Evolutionary conservation across 305 asterid genomes (phyloP), one percentile per base, ranked within the genome.

Genomic region (Fraxinus nigra): DNA sequence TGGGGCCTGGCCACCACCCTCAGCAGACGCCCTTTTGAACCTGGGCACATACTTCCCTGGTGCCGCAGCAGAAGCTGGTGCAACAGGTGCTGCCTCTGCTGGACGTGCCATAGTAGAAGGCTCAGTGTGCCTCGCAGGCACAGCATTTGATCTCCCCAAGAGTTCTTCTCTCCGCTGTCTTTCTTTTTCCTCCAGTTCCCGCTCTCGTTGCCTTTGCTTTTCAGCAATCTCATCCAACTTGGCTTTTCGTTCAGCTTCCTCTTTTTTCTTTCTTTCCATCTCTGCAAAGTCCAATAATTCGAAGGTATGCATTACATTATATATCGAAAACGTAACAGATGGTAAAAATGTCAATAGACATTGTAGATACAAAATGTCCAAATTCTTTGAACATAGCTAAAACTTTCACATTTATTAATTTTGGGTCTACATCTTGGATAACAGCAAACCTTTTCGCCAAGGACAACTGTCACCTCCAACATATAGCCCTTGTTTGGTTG

Each of bases 181-280:
- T 30, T 81, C 97, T 85, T 91, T 94, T 78, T 96, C 99, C 81
- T 94, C 98, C 86, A 93, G 76, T 87, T 94, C 99, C 83, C 78
- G 83, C 87, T 93, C 92, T 26, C 97, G 85, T 80, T 90, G 97
- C 90, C 98, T 92, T 90, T 94, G 98, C 87, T 91, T 96, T 83
- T 92, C 95, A 28, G 98, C 99, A 24, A 96, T 90, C 87, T 90
- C 98, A 76, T 94, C 98, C 85, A 94, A 84, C 91, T 91, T 96
- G 3, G 98, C 98, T 89, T 88, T 89, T 7, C 87, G 88, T 76
- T 96, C 98, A 20, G 95, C 98, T 78, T 93, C 98, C 88, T 93
- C 98, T 80, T 90, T 92, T 92, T 85, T 91, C 65, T 88, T 87
- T 84, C 90, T 90, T 92, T 96, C 99, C 80, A 89, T 88, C 90